Conservation (phyloP, 75 land plant genomes). For the Pinus taeda region DNA sequence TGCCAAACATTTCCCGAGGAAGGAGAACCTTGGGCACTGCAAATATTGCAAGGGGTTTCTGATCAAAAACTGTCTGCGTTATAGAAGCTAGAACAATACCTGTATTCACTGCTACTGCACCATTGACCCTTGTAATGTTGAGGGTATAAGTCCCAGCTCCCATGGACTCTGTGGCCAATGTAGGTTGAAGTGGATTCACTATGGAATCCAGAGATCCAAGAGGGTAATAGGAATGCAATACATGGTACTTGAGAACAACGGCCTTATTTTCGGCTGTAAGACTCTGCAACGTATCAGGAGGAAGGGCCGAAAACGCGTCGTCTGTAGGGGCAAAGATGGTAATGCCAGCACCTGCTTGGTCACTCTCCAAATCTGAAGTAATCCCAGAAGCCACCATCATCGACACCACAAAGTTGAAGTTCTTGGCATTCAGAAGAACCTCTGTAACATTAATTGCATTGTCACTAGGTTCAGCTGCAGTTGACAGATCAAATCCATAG, state of each 20-base stretch:
- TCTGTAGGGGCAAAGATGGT: conserved; percentile 36
- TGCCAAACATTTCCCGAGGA: conserved; percentile 21
- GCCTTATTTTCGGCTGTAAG: conserved; percentile 25
- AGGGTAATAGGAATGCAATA: conserved; percentile 21
- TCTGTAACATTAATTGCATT: conserved; percentile 13
- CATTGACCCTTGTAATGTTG: conserved; percentile 21
- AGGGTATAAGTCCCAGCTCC: conserved; percentile 21
- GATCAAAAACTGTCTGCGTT: conserved; percentile 17
- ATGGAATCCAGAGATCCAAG: conserved; percentile 20
- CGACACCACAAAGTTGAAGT: conserved; percentile 20
- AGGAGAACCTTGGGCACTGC: conserved; percentile 27
- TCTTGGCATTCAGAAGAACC: conserved; percentile 19
- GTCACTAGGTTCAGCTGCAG: conserved; percentile 7
- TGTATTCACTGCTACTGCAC: conserved; percentile 16
- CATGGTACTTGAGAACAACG: conserved; percentile 22
- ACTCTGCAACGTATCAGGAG: conserved; percentile 16
- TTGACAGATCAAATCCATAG: conserved; percentile 7
- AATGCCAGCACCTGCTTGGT: conserved; percentile 20
- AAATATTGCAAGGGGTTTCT: conserved; percentile 19
- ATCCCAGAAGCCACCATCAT: conserved; percentile 27
- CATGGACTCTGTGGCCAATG: conserved; percentile 22
- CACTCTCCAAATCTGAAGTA: conserved; percentile 18
- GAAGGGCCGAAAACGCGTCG: conserved; percentile 21
- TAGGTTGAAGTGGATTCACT: conserved; percentile 19
- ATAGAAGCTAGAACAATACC: conserved; percentile 23